Base-by-base conservation (phyloP, 2,329 filamentous ascomycete species). In the Biscogniauxia mediterranea region DNA sequence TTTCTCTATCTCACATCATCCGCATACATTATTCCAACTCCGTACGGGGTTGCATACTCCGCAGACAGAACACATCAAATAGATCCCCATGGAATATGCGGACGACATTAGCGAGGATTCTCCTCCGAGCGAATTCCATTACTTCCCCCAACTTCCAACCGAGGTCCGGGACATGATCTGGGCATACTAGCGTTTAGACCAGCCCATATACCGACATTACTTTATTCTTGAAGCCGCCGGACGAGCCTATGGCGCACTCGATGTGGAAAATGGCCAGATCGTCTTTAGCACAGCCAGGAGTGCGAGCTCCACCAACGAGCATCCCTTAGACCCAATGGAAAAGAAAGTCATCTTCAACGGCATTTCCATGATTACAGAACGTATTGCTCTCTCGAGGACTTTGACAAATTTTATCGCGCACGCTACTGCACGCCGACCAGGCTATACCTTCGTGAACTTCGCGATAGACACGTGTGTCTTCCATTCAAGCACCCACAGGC, bases 161-260 rank as follows among this genome's bases (percentile, higher is more conserved):
- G 59, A 61, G 52, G 6, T 61, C n/a, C 59, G 58, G 32, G 15
- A 38, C 9, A 51, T 54, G 55, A 42, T 61, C 26, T 61, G 59
- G 59, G 55, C 42, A 11, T 32, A 20, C 51, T 55, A 38, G 52
- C 51, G 56, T 23, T 1, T 25, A n/a, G 25, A 55, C 25, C 19
- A 23, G 17, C 55, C 46, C 57, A 17, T 17, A 5, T 55, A 61
- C 38, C 57, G 54, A 9, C 55, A 59, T 19, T 58, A 60, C 51
- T 42, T 62, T 25, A 11, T 46, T n/a, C 19, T 28, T 3, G 38
- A 17, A 11, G 52, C 25, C 25, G 5, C 11, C 2, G n/a, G 21
- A 8, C 9, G n/a, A 6, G 23, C 26, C 23, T 32, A 54, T 20
- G 23, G 2, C 6, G 25, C 26, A 23, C 2, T 52, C 11, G 19